phyloP scores from a whole-genome alignment of 2,329 filamentous ascomycete species.

The Fusarium irregulare region DNA sequence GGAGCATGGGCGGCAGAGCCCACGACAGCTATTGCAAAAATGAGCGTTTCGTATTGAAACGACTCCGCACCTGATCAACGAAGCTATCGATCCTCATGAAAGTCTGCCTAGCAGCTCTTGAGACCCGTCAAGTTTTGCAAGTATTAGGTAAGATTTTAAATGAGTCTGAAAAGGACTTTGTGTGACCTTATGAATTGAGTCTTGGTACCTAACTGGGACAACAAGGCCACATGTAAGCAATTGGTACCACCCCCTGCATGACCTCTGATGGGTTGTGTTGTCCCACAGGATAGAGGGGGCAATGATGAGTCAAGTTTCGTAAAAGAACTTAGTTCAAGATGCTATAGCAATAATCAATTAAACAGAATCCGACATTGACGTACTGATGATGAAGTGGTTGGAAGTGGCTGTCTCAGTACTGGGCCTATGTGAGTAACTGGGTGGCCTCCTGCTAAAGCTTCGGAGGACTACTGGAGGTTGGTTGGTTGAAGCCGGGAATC shows the following conservation, averaged over 20 bases:
- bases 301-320: not conserved
- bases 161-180: not conserved
- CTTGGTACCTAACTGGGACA: not conserved
- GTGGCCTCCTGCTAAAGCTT: not conserved
- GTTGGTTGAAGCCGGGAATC: not conserved
- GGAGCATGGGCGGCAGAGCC: too few relatives aligned
- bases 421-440: not conserved
- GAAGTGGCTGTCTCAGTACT: not conserved
- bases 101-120: not conserved
- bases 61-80: not conserved
- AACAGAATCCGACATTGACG: not conserved
- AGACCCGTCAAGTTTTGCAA: not conserved
- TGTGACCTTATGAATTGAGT: not conserved
- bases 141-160: not conserved
- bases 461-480: not conserved
- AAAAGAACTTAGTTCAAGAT: not conserved
- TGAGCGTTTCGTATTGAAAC: not conserved
- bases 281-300: not conserved
- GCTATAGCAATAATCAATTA: not conserved
- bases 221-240: not conserved
- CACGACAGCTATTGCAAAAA: accelerated
- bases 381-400: not conserved
- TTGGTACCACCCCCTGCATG: not conserved
- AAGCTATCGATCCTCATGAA: not conserved
- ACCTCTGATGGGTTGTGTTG: not conserved